Evolutionary conservation across 1,139 yeast genomes (phyloP), one percentile per base, ranked within the genome.

Genomic region (Diutina mesorugosa): DNA sequence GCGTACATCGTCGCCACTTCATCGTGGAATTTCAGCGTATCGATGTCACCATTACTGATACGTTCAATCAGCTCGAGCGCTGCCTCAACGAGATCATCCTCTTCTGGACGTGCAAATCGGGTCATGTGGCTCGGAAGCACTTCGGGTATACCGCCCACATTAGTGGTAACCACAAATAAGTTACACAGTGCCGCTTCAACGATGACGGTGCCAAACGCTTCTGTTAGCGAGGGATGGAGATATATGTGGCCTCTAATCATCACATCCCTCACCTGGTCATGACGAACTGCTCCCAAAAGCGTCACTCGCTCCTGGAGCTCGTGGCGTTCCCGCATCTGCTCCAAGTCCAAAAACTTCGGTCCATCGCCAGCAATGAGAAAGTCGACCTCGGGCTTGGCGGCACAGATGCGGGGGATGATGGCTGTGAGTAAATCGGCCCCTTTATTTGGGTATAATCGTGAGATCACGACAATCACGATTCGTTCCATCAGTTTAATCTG

Each of bases 111-210:
- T 0, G 98, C 95, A 70, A 88, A 93, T 3, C 87, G 87, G 0
- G 97, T 90, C 98, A 95, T 93, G 65, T 90, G 90, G 32, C 80
- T 78, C 0, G 99, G 99, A 51, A 95, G 70, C 4, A 95, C 99
- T 65, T 95, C 99, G 0, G 98, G 98, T 51, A 93, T 91, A 4
- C 99, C 99, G 1, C 99, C 99, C 0, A 95, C 99, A 60, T 85
- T 84, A 0, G 99, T 95, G 0, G 98, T 91, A 0, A 95, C 99
- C 1, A 95, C 97, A 45, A 89, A 77, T 47, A 95, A 70, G 0
- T 98, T 98, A 72, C 99, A 93, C 0, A 96, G 87, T 0, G 98
- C 99, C 0, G 99, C 99, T 67, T 95, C 99, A 0, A 95, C 97
- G 28, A 95, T 73, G 0, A 90, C 99, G 0, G 99, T 93, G 1